Evolutionary conservation across 768 basidiomycete genomes (phyloP).

Genomic region (Boletus vinaceobasis): DNA sequence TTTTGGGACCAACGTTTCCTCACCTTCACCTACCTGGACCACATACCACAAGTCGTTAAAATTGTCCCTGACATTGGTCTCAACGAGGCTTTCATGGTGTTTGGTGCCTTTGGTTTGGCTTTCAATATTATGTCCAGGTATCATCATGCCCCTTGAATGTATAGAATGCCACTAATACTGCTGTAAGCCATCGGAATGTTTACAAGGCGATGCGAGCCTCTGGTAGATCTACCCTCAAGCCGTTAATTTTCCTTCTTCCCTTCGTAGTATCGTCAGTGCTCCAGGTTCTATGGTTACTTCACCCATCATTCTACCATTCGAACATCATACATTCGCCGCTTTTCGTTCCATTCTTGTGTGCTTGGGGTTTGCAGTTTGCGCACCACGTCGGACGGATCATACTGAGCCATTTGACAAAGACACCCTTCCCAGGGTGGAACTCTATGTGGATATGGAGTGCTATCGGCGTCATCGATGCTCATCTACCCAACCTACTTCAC

Average conservation of each 20-base stretch:
- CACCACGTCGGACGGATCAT: slow-evolving; percentile 93
- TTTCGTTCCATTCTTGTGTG: slow-evolving; percentile 84
- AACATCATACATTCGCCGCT: slow-evolving; percentile 71
- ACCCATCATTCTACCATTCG: slow-evolving; percentile 57
- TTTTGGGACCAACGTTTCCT: slow-evolving; percentile 79
- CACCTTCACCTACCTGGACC: slow-evolving; percentile 53
- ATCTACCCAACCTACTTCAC: slow-evolving; percentile 63
- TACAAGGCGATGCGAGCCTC: slow-evolving; percentile 49
- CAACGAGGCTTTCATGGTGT: slow-evolving; percentile 86
- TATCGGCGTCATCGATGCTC: slow-evolving; percentile 79
- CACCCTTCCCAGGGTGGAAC: slow-evolving; percentile 83
- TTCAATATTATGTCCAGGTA: slow-evolving; percentile 81
- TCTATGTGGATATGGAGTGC: slow-evolving; percentile 82
- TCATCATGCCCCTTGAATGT: neutral
- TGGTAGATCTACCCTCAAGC: slow-evolving; percentile 43
- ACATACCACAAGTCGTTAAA: slow-evolving; percentile 44
- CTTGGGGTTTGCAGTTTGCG: slow-evolving; percentile 91
- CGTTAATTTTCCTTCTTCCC: slow-evolving; percentile 75
- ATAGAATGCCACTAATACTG: slow-evolving; percentile 1
- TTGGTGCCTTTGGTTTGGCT: slow-evolving; percentile 63
- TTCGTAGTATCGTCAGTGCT: slow-evolving; percentile 68
- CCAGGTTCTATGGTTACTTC: slow-evolving; percentile 79
- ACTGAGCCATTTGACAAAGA: slow-evolving; percentile 84
- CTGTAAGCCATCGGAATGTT: slow-evolving; percentile 76
- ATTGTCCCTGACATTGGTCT: slow-evolving; percentile 65